Percentiles rank a stretch among this genome's conserved stretches.
Evolutionary conservation across 2,329 filamentous ascomycete genomes (phyloP).

Genomic region (Alternaria alternata): DNA sequence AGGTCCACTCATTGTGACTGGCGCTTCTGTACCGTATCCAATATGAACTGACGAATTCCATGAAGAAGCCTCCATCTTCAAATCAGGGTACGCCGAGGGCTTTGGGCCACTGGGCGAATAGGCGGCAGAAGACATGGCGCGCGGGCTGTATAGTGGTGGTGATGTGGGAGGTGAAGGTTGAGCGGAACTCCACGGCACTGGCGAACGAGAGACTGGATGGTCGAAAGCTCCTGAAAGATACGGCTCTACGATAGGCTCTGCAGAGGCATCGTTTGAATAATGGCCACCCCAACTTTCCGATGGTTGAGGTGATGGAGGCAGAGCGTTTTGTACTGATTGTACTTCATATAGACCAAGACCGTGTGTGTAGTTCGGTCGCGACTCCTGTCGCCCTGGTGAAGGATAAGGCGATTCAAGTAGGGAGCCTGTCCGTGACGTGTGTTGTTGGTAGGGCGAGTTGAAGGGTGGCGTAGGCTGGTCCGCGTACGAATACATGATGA

Average conservation of each 20-base stretch:
- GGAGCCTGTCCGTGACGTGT: slow-evolving; percentile 32
- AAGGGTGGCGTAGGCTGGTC: slow-evolving; percentile 46
- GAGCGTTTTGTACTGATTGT: slow-evolving; percentile 32
- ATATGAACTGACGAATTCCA: slow-evolving; percentile 37
- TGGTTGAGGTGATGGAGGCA: slow-evolving; percentile 48
- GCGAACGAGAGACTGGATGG: slow-evolving; percentile 42
- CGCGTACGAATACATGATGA: slow-evolving; percentile 33
- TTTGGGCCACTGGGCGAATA: slow-evolving; percentile 46
- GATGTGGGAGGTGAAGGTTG: slow-evolving; percentile 47
- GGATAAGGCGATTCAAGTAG: slow-evolving; percentile 47
- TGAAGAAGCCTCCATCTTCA: slow-evolving; percentile 40
- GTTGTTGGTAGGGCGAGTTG: slow-evolving; percentile 49
- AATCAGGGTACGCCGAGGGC: slow-evolving; percentile 28
- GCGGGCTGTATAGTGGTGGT: slow-evolving; percentile 35
- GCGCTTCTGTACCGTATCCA: slow-evolving; percentile 19
- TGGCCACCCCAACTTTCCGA: slow-evolving; percentile 45
- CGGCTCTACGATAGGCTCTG: slow-evolving; percentile 42
- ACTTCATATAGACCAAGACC: slow-evolving; percentile 48
- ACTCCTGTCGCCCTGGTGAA: slow-evolving; percentile 45
- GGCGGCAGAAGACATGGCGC: slow-evolving; percentile 44
- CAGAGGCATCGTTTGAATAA: slow-evolving; percentile 35
- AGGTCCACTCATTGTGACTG: slow-evolving; percentile 19
- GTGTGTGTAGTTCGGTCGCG: slow-evolving; percentile 39
- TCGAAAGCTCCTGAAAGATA: slow-evolving; percentile 47
- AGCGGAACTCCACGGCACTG: slow-evolving; percentile 40